Evolutionary conservation across 2,329 filamentous ascomycete species (phyloP).

Genomic region (Colletotrichum filicis): DNA sequence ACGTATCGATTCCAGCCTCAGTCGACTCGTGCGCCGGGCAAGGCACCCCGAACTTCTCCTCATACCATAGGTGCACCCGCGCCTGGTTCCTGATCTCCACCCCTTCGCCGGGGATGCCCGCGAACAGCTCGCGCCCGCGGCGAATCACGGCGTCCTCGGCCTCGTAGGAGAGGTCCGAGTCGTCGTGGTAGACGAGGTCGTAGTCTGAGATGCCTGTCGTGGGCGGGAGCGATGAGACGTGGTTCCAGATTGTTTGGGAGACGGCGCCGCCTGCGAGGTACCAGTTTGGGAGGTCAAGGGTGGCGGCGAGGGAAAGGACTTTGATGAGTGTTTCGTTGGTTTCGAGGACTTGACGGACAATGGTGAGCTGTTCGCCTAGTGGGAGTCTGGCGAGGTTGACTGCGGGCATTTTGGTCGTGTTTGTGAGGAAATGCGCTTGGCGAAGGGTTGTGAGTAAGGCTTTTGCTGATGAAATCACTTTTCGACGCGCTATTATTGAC

Average conservation of each 20-base stretch:
- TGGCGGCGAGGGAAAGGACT: slow-evolving; percentile 41
- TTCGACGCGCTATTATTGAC: fast-evolving
- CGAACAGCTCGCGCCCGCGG: slow-evolving; percentile 43
- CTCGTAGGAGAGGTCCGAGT: slow-evolving; percentile 47
- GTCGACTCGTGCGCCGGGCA: slow-evolving; percentile 44
- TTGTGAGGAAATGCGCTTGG: fast-evolving
- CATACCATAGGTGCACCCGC: slow-evolving; percentile 51
- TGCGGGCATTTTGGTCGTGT: not conserved
- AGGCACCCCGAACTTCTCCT: slow-evolving; percentile 42
- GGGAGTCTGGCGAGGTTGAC: slow-evolving; percentile 38
- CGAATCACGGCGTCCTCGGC: slow-evolving; percentile 49
- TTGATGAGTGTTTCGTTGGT: slow-evolving; percentile 43
- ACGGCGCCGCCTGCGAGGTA: slow-evolving; percentile 49
- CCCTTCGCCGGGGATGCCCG: slow-evolving; percentile 41
- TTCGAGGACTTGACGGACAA: slow-evolving; percentile 39
- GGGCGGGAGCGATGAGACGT: slow-evolving; percentile 40
- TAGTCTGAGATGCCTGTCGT: slow-evolving; percentile 50
- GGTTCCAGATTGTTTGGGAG: slow-evolving; percentile 53
- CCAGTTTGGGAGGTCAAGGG: slow-evolving; percentile 46
- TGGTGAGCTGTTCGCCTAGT: slow-evolving; percentile 39
- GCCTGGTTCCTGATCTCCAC: slow-evolving; percentile 53
- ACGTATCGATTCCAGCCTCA: slow-evolving; percentile 47
- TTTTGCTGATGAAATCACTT: not conserved
- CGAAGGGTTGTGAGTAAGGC: not conserved
- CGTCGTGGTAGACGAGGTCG: slow-evolving; percentile 49